Evolutionary conservation across 768 basidiomycete genomes (phyloP).

Genomic region (Calvatia gigantea): DNA sequence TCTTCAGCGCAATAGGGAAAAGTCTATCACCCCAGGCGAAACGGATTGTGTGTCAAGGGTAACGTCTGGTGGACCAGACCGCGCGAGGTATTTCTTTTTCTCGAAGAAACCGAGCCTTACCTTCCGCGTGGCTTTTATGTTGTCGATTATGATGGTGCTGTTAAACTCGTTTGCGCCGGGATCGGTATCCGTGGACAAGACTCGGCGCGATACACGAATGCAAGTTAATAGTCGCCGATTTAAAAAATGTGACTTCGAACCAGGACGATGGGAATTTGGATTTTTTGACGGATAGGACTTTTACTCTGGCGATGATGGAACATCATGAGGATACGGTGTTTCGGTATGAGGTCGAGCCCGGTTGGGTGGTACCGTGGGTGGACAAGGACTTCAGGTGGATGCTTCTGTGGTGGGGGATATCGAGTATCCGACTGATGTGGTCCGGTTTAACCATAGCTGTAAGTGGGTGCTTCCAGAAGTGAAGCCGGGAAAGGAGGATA

Average conservation of each 20-base stretch:
- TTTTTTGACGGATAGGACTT: not conserved
- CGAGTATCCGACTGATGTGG: not conserved
- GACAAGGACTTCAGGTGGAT: not conserved
- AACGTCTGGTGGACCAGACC: not conserved
- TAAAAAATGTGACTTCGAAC: not conserved
- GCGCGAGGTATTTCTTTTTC: not conserved
- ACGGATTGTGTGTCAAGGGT: not conserved
- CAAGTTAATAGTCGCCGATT: not conserved
- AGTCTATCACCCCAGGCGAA: not conserved
- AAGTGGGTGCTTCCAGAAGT: not conserved
- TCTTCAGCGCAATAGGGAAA: not conserved
- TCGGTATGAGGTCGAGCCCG: not conserved
- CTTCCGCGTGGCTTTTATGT: not conserved
- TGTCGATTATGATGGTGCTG: not conserved
- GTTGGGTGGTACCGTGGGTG: not conserved
- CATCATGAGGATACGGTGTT: not conserved
- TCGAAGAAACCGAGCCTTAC: not conserved
- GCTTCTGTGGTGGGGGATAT: not conserved
- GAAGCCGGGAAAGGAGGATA: not conserved
- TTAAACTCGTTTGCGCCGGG: not conserved
- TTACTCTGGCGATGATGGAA: not conserved
- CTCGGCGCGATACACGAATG: not conserved
- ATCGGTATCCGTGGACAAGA: not conserved
- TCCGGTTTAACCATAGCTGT: not conserved
- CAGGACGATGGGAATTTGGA: not conserved